Base-by-base conservation (phyloP, 2,329 filamentous ascomycete genomes). In the Acrocalymma vagum region DNA sequence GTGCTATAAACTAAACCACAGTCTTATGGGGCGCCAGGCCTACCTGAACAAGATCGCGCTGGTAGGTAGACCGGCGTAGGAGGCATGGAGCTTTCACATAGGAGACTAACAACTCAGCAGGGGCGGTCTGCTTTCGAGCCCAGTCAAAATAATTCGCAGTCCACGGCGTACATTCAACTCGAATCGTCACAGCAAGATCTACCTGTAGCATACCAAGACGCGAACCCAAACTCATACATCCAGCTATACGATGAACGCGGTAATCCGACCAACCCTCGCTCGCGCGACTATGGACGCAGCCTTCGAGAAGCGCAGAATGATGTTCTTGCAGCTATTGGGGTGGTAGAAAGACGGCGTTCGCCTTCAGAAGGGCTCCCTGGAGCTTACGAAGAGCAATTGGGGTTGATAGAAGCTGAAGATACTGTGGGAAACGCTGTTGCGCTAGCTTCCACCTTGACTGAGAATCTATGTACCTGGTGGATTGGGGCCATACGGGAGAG, bases 251-350 rank as follows among this genome's bases (percentile, higher is more conserved):
- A 78, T 47, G 58, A 67, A 25, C 71, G 71, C 43, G 74, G 74
- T 13, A 69, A 71, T 26, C 73, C 75, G 4, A 57, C 70, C 53
- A 76, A 75, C 35, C 67, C 71, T 9, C 54, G 60, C 23, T 69
- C 71, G 9, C 69, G 67, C 18, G 61, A 64, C 5, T 66, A 71
- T 37, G 72, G 71, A 22, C 63, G 70, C 22, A 62, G 60, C 18
- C 60, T 75, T 24, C 65, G 75, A 35, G 65, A 70, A 36, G 74
- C 75, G 6, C 72, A 76, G 39, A 78, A 78, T 29, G 73, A 76
- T 48, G 70, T 77, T 1, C 64, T 77, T 5, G 72, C 70, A 14
- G 69, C 75, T 0, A 72, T 78, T 8, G 75, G 75, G 14, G 73
- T 78, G 1, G 71, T 77, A 1, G 72, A 76, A 51, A 61, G 70